These are phyloP conservation scores for Barnettozyma populi DNA, from an alignment of 805 yeast species.

Conservation along the genomic window DNA sequence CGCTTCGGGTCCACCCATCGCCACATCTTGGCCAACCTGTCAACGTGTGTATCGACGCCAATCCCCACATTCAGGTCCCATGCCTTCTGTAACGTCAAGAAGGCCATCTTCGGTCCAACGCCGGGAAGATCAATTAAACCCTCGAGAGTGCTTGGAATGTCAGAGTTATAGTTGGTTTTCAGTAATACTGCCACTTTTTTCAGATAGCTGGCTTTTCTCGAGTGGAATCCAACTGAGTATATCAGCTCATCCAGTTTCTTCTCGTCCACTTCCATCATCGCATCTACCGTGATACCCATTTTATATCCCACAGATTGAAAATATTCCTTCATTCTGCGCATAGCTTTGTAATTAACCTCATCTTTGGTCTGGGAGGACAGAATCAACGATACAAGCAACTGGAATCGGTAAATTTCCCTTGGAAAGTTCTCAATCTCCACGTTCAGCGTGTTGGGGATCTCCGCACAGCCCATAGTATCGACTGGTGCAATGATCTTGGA, in stretches of 20 bases:
- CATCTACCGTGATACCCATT: slow-evolving; percentile 55
- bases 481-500: slow-evolving; percentile 70
- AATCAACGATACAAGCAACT: slow-evolving; percentile 74
- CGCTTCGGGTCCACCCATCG: slow-evolving; percentile 54
- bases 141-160: slow-evolving; percentile 65
- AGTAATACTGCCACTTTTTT: slow-evolving; percentile 55
- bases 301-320: slow-evolving; percentile 36
- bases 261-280: slow-evolving; percentile 45
- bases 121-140: slow-evolving; percentile 76
- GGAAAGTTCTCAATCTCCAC: slow-evolving; percentile 25
- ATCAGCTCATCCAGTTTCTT: slow-evolving; percentile 58
- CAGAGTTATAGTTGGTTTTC: slow-evolving; percentile 46
- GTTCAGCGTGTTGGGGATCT: slow-evolving; percentile 37
- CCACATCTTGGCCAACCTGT: slow-evolving; percentile 75
- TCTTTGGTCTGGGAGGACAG: slow-evolving; percentile 91
- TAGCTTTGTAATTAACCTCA: slow-evolving; percentile 72
- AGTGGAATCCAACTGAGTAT: slow-evolving; percentile 82
- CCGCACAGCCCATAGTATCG: slow-evolving; percentile 82
- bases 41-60: slow-evolving; percentile 94
- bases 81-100: slow-evolving; percentile 70
- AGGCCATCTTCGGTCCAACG: slow-evolving; percentile 95
- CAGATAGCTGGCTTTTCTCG: slow-evolving; percentile 68
- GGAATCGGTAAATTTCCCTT: slow-evolving; percentile 51
- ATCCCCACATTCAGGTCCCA: slow-evolving; percentile 77
- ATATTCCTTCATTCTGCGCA: slow-evolving; percentile 50